A percentile compares a stretch with the other conserved stretches of the same genome.
Evolutionary conservation across 768 basidiomycete genomes (phyloP).

Genomic region (Kwoniella bestiolae): DNA sequence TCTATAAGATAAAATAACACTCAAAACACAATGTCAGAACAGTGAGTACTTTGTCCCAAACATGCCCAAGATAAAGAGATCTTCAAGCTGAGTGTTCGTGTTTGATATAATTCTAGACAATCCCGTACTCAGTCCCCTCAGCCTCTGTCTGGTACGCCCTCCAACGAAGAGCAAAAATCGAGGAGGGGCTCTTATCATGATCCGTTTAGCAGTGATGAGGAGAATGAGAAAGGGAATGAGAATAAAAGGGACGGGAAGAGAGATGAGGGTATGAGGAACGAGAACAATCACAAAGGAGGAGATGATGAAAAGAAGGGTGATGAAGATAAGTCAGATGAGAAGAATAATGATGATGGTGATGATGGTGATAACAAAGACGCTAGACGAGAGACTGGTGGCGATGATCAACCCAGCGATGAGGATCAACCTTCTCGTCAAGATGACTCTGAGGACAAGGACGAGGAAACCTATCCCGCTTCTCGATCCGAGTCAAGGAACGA

Average conservation of each 20-base stretch:
- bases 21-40: neutral
- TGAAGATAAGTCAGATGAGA: neutral
- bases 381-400: neutral
- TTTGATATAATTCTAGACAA: neutral
- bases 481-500: neutral
- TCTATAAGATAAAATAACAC: neutral
- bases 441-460: neutral
- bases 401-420: neutral
- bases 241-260: neutral
- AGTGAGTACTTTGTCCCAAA: neutral
- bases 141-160: neutral
- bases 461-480: neutral
- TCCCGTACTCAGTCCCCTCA: neutral
- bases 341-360: neutral
- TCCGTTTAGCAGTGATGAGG: neutral
- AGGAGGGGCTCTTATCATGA: conserved; percentile 15
- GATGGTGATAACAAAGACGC: neutral
- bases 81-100: neutral
- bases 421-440: neutral
- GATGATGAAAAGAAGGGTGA: neutral
- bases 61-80: neutral
- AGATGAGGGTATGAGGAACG: neutral
- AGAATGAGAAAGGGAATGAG: neutral
- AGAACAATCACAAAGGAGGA: neutral
- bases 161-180: neutral